These are phyloP conservation scores for Ceratocystis cubensis DNA, from an alignment of 2,329 filamentous ascomycete species.

Conservation along the genomic window DNA sequence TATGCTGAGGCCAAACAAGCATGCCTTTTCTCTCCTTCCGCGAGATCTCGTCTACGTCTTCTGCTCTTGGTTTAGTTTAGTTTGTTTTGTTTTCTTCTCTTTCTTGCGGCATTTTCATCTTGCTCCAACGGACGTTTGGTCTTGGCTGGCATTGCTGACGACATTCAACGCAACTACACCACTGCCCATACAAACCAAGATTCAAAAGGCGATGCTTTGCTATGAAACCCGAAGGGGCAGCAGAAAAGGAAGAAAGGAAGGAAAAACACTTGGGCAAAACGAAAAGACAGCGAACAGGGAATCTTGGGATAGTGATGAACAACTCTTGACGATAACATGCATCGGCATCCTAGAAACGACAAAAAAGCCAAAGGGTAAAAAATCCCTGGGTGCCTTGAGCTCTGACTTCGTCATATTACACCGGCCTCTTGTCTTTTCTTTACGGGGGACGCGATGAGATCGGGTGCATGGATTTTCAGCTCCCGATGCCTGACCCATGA, in stretches of 20 bases:
- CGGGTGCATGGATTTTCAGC: slow-evolving; percentile 8
- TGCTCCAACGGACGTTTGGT: not conserved
- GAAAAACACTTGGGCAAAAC: no score
- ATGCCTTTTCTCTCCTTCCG: not conserved
- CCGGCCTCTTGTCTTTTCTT: not conserved
- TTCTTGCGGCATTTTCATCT: not conserved
- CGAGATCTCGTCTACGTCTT: not conserved
- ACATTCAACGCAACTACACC: no score
- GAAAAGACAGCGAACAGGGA: no score
- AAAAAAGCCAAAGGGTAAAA: not conserved
- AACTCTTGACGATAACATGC: no score
- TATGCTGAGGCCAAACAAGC: not conserved
- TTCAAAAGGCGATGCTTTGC: no score
- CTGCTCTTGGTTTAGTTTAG: not conserved
- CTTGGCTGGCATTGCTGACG: no score
- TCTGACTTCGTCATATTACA: not conserved
- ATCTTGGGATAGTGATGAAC: no score
- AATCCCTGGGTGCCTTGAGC: not conserved
- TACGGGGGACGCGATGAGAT: slow-evolving; percentile 4
- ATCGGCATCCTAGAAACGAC: no score
- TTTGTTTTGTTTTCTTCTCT: not conserved
- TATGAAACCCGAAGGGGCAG: no score
- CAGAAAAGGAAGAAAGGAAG: no score
- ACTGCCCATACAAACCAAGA: no score
- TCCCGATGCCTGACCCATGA: slow-evolving; percentile 4